Percentiles rank a stretch among this genome's conserved stretches.
phyloP scores from a whole-genome alignment of 805 yeast genomes.

The Kazachstania africana region DNA sequence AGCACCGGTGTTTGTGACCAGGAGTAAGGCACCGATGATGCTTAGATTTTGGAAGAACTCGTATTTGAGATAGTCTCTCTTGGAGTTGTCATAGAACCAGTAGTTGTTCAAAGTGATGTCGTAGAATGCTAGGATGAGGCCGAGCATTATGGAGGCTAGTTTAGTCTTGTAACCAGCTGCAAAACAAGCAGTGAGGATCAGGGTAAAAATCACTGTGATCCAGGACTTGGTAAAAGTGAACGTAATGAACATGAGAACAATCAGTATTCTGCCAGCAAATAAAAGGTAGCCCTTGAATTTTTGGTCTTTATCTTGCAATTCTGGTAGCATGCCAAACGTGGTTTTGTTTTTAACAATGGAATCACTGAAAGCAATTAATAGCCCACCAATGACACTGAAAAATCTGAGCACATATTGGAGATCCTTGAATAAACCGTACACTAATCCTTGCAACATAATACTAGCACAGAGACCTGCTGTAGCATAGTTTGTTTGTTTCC shows the following conservation, averaged over 20 bases:
- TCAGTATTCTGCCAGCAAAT: constrained; percentile 77
- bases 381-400: constrained; percentile 84
- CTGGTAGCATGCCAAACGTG: constrained; percentile 35
- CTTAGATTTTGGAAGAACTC: constrained; percentile 92
- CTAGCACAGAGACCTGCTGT: constrained; percentile 58
- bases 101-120: constrained; percentile 75
- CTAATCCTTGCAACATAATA: constrained; percentile 71
- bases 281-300: constrained; percentile 61
- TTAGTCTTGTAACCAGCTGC: constrained; percentile 90
- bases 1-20: constrained; percentile 92
- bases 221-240: constrained; percentile 69
- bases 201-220: constrained; percentile 52
- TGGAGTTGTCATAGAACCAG: constrained; percentile 63
- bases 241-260: constrained; percentile 75
- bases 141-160: constrained; percentile 62
- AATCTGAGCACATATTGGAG: constrained; percentile 75
- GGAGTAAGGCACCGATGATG: constrained; percentile 84
- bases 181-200: constrained; percentile 66
- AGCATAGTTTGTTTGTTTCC: constrained; percentile 59
- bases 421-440: constrained; percentile 79
- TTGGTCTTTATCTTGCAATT: constrained; percentile 51
- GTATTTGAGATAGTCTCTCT: constrained; percentile 80
- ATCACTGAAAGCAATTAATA: constrained; percentile 77
- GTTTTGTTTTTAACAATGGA: constrained; percentile 66
- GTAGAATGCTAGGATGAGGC: constrained; percentile 60